These are phyloP conservation scores for Clavulina sp. DNA, from an alignment of 768 basidiomycete species.

Conservation along the genomic window DNA sequence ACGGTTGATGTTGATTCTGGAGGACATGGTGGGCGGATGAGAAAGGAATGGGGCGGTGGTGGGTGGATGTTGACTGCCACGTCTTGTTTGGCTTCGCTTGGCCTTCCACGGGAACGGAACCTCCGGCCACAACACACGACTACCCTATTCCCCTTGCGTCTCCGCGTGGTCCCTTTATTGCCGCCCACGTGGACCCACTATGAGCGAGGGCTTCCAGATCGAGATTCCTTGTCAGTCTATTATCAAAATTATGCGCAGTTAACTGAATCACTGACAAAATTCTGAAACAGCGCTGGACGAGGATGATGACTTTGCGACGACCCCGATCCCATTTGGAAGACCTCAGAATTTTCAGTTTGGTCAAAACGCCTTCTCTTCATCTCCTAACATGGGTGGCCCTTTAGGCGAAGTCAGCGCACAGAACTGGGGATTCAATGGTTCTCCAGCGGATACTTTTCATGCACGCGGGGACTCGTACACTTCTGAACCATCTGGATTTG, in stretches of 20 bases:
- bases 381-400: conserved; percentile 2
- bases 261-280: background rate
- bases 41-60: background rate
- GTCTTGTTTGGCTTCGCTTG: background rate
- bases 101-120: background rate
- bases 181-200: background rate
- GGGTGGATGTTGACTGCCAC: too few relatives aligned
- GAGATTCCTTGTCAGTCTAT: conserved; percentile 39
- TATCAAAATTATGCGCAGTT: background rate
- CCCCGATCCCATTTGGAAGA: conserved; percentile 55
- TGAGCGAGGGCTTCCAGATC: conserved; percentile 30
- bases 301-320: conserved; percentile 37
- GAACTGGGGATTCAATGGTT: too few relatives aligned
- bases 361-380: conserved; percentile 2
- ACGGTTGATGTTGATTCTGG: conserved; percentile 13
- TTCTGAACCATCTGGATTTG: conserved; percentile 58
- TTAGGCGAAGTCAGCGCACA: too few relatives aligned
- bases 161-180: background rate
- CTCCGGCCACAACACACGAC: background rate
- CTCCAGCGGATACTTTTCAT: conserved; percentile 68
- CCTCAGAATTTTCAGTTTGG: conserved; percentile 19
- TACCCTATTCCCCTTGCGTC: background rate
- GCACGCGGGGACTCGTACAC: conserved; percentile 59
- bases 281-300: conserved; percentile 56
- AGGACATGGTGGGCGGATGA: conserved; percentile 6